A percentile compares a stretch with the other conserved stretches of the same genome.
Evolutionary conservation across 2,329 filamentous ascomycete genomes (phyloP).

Genomic region (Colletotrichum lindemuthianum): DNA sequence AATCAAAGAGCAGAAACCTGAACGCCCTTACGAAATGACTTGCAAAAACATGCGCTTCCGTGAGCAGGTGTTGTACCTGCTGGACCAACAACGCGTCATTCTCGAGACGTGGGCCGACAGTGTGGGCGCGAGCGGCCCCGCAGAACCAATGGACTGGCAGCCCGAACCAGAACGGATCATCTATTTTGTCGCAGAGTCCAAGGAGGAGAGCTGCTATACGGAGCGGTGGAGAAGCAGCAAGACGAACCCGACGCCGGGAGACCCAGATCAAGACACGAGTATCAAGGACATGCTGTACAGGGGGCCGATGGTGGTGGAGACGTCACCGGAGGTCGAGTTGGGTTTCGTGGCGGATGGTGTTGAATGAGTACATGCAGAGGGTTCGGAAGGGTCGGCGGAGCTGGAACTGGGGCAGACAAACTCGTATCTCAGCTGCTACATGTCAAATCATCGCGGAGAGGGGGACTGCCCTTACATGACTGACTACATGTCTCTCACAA

Average conservation of each 20-base stretch:
- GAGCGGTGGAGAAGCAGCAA: constrained; percentile 28
- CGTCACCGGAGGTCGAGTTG: background rate
- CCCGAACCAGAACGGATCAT: constrained; percentile 38
- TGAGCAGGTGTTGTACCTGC: constrained; percentile 13
- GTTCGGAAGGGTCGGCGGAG: too few relatives aligned
- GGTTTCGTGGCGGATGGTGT: background rate
- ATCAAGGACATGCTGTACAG: constrained; percentile 1
- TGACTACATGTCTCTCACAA: constrained; percentile 25
- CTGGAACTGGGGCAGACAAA: too few relatives aligned
- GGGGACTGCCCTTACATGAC: background rate
- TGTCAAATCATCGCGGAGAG: background rate
- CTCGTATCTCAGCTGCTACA: too few relatives aligned
- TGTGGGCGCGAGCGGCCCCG: constrained; percentile 32
- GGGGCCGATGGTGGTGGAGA: constrained; percentile 10
- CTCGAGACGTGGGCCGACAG: constrained; percentile 37
- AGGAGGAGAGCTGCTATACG: constrained; percentile 31
- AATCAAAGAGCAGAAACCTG: background rate
- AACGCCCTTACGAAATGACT: background rate
- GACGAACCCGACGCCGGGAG: background rate
- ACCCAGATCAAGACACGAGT: background rate
- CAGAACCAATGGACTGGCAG: constrained; percentile 42
- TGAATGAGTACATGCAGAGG: constrained; percentile 12
- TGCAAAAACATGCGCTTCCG: constrained; percentile 26
- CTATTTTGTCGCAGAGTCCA: constrained; percentile 24
- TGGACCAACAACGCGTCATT: constrained; percentile 29